Base-by-base conservation (phyloP, 2,329 filamentous ascomycete species). In the Nannizzia gypsea region DNA sequence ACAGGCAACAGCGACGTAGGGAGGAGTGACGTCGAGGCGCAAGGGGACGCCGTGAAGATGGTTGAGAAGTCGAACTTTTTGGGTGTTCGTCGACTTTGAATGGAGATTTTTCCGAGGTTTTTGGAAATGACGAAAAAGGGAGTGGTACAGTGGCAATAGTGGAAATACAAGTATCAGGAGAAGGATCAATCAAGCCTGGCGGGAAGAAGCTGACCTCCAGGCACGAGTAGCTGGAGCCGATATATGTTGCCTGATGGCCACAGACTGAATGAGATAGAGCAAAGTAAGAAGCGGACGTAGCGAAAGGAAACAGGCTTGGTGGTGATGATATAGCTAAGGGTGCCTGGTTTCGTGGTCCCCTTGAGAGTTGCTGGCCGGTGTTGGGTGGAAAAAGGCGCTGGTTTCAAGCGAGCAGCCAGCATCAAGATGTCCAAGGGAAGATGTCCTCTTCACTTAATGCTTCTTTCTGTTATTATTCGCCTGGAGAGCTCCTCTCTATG, bases 101-200 rank as follows among this genome's bases (percentile, higher is more conserved):
- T 52, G 48, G 48, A 28, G 26, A 54, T n/a, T 54, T 54, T 54
- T 54, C 38, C 50, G 50, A 31, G 31, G 13, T 54, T 54, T 54
- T 46, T 46, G 42, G 48, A 17, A 28, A 34, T 42, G 50, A 36
- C 50, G 50, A 54, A 54, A 54, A 54, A 9, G 50, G 50, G 24
- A 54, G 50, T 54, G 50, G 28, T 17, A 24, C 50, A 34, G 50
- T 54, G 50, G 50, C 50, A 54, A 34, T 54, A 34, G 50, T 54
- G 50, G 50, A 26, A 54, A 54, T 54, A 54, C 50, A n/a, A 17
- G 50, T 13, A n/a, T 54, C 15, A 20, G 13, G 22, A 31, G 26
- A 22, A 22, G 17, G 15, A 26, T 20, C n/a, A 13, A 26, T 26
- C 13, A 52, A 52, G 13, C 11, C 46, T 22, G 46, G n/a, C 13